Evolutionary conservation across 2,329 filamentous ascomycete species (phyloP).

Genomic region (Monilinia fructigena): DNA sequence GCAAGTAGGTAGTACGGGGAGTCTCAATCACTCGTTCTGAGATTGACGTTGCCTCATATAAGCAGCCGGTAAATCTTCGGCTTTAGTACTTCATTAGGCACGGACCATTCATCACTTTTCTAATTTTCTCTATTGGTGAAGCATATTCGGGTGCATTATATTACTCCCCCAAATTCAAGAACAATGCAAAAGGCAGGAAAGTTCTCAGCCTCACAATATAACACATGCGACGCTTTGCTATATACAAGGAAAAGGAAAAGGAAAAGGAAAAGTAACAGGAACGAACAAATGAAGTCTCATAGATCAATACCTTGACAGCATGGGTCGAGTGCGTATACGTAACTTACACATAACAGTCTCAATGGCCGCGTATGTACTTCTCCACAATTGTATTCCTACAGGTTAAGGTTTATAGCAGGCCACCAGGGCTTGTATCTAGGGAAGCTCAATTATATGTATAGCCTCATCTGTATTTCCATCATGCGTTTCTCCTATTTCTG

Average conservation of each 20-base stretch:
- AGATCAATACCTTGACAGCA: background rate
- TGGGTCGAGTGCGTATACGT: background rate
- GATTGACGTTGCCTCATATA: background rate
- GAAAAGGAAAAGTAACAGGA: too few relatives aligned
- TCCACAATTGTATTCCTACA: background rate
- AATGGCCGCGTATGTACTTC: constrained; percentile 7
- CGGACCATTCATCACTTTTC: background rate
- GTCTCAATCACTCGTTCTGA: background rate
- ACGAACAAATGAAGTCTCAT: background rate
- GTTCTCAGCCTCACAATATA: background rate
- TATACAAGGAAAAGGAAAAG: background rate
- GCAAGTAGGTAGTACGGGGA: too few relatives aligned
- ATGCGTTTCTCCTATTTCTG: background rate
- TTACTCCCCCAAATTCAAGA: background rate
- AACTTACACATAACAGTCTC: background rate
- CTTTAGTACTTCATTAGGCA: background rate
- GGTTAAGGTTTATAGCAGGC: background rate
- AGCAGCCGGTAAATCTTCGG: background rate
- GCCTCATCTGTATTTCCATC: background rate
- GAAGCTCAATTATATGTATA: background rate
- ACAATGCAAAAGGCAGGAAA: background rate
- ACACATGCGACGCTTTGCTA: background rate
- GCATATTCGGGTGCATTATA: background rate
- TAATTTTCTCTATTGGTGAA: background rate
- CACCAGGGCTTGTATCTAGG: background rate